These are phyloP conservation scores for Torulaspora globosa DNA, from an alignment of 1,139 yeast genomes.

Conservation along the genomic window DNA sequence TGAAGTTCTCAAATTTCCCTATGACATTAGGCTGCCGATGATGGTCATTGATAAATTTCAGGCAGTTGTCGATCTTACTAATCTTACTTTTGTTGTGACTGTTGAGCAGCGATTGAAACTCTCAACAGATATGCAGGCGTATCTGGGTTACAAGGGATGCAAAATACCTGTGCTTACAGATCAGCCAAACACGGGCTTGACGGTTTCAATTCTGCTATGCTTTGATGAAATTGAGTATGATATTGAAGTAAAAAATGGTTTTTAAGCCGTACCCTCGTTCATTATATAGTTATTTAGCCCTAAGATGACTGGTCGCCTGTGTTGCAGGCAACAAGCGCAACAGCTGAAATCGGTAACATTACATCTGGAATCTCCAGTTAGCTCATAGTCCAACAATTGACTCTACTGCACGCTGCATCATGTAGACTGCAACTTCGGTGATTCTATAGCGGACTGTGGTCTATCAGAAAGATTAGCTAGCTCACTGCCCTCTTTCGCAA, in stretches of 20 bases:
- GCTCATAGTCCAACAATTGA: too few relatives aligned
- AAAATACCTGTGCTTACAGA: constrained; percentile 2
- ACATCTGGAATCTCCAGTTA: too few relatives aligned
- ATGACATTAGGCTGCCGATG: constrained; percentile 12
- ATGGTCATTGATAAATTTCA: constrained; percentile 18
- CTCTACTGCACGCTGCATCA: neutral
- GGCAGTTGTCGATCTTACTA: constrained; percentile 10
- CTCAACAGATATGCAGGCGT: constrained; percentile 9
- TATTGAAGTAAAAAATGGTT: neutral
- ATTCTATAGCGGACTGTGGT: neutral
- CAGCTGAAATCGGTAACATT: too few relatives aligned
- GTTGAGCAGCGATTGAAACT: neutral
- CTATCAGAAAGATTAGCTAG: neutral
- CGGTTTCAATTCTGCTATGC: constrained; percentile 6
- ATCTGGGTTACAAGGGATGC: constrained; percentile 11
- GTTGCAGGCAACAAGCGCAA: too few relatives aligned
- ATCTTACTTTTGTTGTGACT: neutral
- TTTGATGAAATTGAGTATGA: neutral
- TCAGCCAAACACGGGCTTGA: neutral
- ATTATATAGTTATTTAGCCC: neutral
- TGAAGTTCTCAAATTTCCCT: constrained; percentile 17
- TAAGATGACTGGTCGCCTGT: too few relatives aligned
- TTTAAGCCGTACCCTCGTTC: neutral
- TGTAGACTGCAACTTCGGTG: neutral
- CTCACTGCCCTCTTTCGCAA: too few relatives aligned